Evolutionary conservation across 345 rosid species (phyloP).

Genomic region (Schrenkiella parvula): DNA sequence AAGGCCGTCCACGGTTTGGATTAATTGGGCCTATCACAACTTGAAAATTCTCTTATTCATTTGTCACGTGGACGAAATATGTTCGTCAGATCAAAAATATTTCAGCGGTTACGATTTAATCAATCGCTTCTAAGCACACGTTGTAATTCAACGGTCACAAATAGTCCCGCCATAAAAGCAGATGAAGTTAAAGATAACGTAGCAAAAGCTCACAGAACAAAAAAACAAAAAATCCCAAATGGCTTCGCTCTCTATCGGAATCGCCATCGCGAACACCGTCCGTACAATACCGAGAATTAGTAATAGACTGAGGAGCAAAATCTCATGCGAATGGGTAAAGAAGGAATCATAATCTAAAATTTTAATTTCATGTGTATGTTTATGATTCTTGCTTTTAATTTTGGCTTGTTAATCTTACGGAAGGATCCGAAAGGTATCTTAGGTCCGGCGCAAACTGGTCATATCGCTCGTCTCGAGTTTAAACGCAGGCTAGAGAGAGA

Average conservation of each 20-base stretch:
- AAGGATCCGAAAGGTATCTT: conserved; percentile 86
- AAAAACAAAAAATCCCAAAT: conserved; percentile 8
- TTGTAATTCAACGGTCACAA: conserved; percentile 29
- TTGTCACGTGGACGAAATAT: background rate
- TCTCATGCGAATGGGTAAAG: conserved; percentile 72
- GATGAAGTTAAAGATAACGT: conserved; percentile 26
- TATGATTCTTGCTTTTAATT: background rate
- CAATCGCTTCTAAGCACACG: background rate
- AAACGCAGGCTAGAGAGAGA: conserved; percentile 69
- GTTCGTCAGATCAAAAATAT: background rate
- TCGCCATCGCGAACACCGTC: conserved; percentile 34
- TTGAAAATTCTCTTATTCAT: too few species aligned
- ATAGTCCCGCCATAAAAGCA: conserved; percentile 25
- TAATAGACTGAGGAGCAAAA: conserved; percentile 24
- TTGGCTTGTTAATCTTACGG: conserved; percentile 17
- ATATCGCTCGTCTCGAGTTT: conserved; percentile 73
- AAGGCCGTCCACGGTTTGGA: background rate
- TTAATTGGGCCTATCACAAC: background rate
- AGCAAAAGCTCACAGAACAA: background rate
- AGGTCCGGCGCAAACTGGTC: conserved; percentile 70
- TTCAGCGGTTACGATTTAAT: conserved; percentile 11
- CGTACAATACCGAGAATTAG: conserved; percentile 27
- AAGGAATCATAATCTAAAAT: background rate
- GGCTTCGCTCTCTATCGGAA: conserved; percentile 59
- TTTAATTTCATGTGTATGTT: background rate